Evolutionary conservation across 805 yeast species (phyloP).

Genomic region (Sugiyamaella americana): DNA sequence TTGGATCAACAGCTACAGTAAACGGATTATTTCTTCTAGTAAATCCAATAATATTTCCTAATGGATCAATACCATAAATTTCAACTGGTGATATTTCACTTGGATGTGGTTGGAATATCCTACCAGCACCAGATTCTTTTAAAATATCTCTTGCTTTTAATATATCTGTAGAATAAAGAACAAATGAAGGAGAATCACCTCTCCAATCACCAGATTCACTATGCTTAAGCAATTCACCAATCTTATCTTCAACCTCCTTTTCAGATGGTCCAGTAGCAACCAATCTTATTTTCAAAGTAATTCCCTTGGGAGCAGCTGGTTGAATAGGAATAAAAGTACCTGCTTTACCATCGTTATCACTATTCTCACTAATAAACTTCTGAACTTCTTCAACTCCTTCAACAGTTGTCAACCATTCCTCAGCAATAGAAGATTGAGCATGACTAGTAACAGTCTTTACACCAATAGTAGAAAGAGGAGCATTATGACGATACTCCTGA

Average conservation of each 20-base stretch:
- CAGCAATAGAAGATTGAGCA: conserved; percentile 22
- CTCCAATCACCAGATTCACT: conserved; percentile 43
- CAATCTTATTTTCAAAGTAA: conserved; percentile 29
- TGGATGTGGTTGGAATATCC: conserved; percentile 48
- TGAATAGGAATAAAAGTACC: too few relatives aligned
- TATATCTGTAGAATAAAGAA: conserved; percentile 43
- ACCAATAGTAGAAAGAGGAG: conserved; percentile 23
- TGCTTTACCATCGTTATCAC: conserved; percentile 3
- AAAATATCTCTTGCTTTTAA: conserved; percentile 14
- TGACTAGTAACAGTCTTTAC: conserved; percentile 24
- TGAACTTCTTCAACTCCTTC: conserved; percentile 18
- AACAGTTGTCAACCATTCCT: conserved; percentile 27
- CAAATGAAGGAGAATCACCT: conserved; percentile 38
- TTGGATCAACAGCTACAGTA: conserved; percentile 10
- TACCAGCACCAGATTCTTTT: conserved; percentile 30
- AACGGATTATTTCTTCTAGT: conserved; percentile 41
- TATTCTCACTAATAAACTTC: not conserved
- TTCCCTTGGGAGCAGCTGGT: conserved; percentile 17
- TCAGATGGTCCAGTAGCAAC: conserved; percentile 24
- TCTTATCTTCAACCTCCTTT: conserved; percentile 18
- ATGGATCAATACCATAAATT: conserved; percentile 72
- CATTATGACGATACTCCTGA: conserved; percentile 32
- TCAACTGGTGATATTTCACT: conserved; percentile 69
- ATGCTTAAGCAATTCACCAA: conserved; percentile 16
- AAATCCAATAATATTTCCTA: conserved; percentile 78